These are phyloP conservation scores for Phytopythium ostracodes DNA, from an alignment of 352 stramenopile genomes.

Conservation along the genomic window DNA sequence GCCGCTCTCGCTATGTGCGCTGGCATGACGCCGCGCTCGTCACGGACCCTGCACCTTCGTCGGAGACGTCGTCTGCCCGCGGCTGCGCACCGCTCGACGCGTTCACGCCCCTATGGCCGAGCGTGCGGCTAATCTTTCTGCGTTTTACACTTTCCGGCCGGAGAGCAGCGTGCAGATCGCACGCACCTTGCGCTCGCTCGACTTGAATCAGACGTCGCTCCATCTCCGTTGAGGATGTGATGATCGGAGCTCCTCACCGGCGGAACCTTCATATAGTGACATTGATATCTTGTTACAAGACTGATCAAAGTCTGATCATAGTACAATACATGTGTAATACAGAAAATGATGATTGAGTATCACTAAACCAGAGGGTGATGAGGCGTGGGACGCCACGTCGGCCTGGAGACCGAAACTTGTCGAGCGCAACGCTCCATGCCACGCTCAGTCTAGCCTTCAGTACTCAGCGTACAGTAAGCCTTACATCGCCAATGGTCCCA, in stretches of 20 bases:
- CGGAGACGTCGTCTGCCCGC: too few species aligned
- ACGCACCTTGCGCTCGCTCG: not conserved
- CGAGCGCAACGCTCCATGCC: not conserved
- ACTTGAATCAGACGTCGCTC: too few species aligned
- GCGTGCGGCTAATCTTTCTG: too few species aligned
- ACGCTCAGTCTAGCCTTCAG: too few species aligned
- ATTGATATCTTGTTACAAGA: not conserved
- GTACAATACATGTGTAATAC: too few species aligned
- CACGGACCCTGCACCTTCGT: too few species aligned
- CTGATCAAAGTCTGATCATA: too few species aligned
- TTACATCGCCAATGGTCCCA: not conserved
- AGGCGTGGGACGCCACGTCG: not conserved
- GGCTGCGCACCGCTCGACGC: too few species aligned
- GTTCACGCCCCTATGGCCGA: too few species aligned
- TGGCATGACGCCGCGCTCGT: not conserved
- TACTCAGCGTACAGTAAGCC: too few species aligned
- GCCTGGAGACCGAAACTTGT: not conserved
- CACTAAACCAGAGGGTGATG: constrained; percentile 4
- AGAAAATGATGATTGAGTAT: not conserved
- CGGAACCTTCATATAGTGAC: not conserved
- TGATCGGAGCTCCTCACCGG: constrained; percentile 1
- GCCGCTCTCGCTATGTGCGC: not conserved
- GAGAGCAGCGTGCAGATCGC: not conserved
- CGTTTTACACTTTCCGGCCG: not conserved
- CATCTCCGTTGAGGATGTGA: too few species aligned